Conservation (phyloP, 768 basidiomycete genomes). For the Sporobolomyces roseus region DNA sequence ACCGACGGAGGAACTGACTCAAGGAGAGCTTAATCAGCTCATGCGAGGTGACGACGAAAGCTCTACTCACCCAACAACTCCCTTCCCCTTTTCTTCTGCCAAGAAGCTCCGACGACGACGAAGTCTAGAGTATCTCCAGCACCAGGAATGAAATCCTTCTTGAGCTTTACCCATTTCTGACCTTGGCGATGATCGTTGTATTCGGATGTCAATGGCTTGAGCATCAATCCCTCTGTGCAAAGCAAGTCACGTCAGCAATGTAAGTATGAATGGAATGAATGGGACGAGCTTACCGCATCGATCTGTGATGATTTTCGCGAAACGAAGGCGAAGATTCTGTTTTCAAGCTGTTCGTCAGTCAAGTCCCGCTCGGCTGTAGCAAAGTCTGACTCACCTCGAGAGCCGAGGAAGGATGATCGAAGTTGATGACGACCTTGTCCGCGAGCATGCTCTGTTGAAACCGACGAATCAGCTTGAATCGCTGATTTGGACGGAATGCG, state of each 20-base stretch:
- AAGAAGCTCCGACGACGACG: slow-evolving; percentile 68
- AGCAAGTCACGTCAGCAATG: too few species aligned
- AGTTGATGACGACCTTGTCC: slow-evolving; percentile 56
- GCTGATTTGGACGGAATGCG: not conserved
- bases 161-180: slow-evolving; percentile 76
- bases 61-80: slow-evolving; percentile 63
- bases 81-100: slow-evolving; percentile 61
- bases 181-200: slow-evolving; percentile 60
- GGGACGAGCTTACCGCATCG: too few species aligned
- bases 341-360: not conserved
- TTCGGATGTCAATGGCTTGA: slow-evolving; percentile 52
- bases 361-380: not conserved
- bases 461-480: too few species aligned
- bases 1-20: slow-evolving; percentile 63
- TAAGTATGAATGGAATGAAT: too few species aligned
- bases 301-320: slow-evolving; percentile 57
- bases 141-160: slow-evolving; percentile 73
- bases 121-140: slow-evolving; percentile 78
- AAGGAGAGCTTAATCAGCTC: not conserved
- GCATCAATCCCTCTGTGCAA: slow-evolving; percentile 38
- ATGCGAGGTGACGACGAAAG: not conserved
- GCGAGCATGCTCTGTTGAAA: slow-evolving; percentile 57
- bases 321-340: slow-evolving; percentile 47
- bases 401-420: slow-evolving; percentile 42
- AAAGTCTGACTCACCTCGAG: slow-evolving; percentile 24